Evolutionary conservation across 306 rosid genomes (phyloP).

Genomic region (Inga leiocalycina): DNA sequence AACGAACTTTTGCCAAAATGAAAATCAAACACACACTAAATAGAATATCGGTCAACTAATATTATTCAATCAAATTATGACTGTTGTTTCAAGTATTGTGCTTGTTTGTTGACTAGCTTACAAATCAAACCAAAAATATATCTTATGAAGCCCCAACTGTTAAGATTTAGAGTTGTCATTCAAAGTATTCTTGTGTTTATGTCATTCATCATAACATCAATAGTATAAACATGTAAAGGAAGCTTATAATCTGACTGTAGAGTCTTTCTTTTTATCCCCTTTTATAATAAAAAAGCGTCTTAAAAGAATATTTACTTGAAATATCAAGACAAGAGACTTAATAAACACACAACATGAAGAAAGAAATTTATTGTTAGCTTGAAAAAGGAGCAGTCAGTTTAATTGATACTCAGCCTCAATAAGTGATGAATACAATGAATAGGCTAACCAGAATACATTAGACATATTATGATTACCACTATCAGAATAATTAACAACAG

Average conservation of each 20-base stretch:
- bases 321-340: not conserved
- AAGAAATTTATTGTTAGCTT: not conserved
- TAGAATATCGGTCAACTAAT: not conserved
- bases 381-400: too few species aligned
- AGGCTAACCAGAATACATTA: not conserved
- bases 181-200: not conserved
- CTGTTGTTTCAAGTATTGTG: not conserved
- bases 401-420: not conserved
- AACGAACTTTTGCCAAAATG: too few species aligned
- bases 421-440: not conserved
- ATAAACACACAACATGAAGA: not conserved
- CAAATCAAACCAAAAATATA: not conserved
- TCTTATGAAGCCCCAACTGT: not conserved
- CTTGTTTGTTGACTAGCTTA: not conserved
- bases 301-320: not conserved
- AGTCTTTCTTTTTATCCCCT: not conserved
- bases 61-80: not conserved
- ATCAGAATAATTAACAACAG: slow-evolving; percentile 13
- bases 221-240: not conserved
- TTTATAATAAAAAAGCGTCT: not conserved
- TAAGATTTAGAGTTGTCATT: not conserved
- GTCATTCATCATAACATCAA: not conserved
- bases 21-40: not conserved
- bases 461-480: not conserved
- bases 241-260: not conserved